Evolutionary conservation across 495 filamentous ascomycete species (phyloP).

Genomic region (Pyrenopolyporus hunteri): DNA sequence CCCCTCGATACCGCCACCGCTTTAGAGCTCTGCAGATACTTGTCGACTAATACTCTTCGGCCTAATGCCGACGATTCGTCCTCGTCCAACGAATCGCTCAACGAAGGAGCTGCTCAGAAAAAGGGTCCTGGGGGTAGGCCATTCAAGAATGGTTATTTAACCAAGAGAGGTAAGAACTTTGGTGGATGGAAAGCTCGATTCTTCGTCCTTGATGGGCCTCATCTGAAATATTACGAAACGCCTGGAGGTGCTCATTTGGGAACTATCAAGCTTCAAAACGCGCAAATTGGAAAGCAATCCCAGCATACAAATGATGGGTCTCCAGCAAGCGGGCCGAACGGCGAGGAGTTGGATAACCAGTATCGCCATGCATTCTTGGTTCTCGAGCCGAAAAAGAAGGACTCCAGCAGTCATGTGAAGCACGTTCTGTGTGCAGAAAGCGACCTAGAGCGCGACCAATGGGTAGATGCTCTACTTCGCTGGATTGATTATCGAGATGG

Average conservation of each 20-base stretch:
- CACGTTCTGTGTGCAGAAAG: constrained; percentile 96
- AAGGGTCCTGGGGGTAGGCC: constrained; percentile 67
- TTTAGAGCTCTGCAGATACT: constrained; percentile 82
- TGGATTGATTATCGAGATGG: constrained; percentile 80
- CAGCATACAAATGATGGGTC: constrained; percentile 67
- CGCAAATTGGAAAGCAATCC: constrained; percentile 91
- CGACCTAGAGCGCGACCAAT: constrained; percentile 88
- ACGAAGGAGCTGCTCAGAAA: constrained; percentile 49
- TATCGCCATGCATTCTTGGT: constrained; percentile 97
- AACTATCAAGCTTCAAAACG: constrained; percentile 87
- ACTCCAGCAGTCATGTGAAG: constrained; percentile 85
- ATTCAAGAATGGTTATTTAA: constrained; percentile 88
- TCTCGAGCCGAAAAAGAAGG: constrained; percentile 94
- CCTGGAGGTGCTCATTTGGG: constrained; percentile 88
- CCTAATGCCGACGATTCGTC: constrained; percentile 71
- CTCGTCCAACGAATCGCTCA: constrained; percentile 46
- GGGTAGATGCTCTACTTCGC: constrained; percentile 87
- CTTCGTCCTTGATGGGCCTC: constrained; percentile 88
- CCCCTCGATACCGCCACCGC: constrained; percentile 79
- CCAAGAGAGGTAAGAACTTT: constrained; percentile 96
- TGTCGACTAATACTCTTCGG: constrained; percentile 84
- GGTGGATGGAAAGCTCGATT: constrained; percentile 98
- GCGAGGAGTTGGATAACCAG: constrained; percentile 84
- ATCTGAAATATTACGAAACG: constrained; percentile 88
- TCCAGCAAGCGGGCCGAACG: constrained; percentile 61